phyloP scores from a whole-genome alignment of 768 basidiomycete genomes.

The Tricholoma flavovirens region DNA sequence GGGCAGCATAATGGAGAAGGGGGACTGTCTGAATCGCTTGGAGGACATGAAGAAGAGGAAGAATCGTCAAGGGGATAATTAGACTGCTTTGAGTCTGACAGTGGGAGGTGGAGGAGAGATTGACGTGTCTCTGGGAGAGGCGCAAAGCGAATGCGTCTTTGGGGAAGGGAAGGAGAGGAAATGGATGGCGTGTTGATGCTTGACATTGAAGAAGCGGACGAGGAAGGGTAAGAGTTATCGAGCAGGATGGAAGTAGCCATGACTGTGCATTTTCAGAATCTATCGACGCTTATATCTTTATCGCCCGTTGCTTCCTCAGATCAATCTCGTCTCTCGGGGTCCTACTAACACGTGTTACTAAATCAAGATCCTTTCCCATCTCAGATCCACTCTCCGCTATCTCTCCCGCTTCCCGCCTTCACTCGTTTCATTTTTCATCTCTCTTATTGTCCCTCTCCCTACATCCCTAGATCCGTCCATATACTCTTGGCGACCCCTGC shows the following conservation, averaged over 20 bases:
- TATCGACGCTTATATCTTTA: background rate
- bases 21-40: slow-evolving; percentile 7
- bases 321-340: slow-evolving; percentile 11
- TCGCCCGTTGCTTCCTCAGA: too few species aligned
- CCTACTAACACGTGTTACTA: background rate
- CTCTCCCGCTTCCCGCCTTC: too few species aligned
- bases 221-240: slow-evolving; percentile 9
- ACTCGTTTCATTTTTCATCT: too few species aligned
- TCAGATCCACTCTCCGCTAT: too few species aligned
- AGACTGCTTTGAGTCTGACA: slow-evolving; percentile 23
- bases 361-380: background rate
- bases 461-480: too few species aligned
- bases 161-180: slow-evolving; percentile 1
- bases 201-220: slow-evolving; percentile 14
- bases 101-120: slow-evolving; percentile 32
- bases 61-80: slow-evolving; percentile 3
- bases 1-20: slow-evolving; percentile 7
- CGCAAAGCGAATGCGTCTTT: slow-evolving; percentile 65
- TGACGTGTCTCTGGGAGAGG: slow-evolving; percentile 76
- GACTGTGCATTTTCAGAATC: too few species aligned
- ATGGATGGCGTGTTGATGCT: slow-evolving; percentile 3
- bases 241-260: slow-evolving; percentile 1
- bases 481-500: too few species aligned
- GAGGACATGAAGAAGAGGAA: slow-evolving; percentile 3
- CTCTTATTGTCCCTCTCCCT: too few species aligned